Conservation (phyloP, 1,284 basidiomycete genomes). For the Cryptococcus wingfieldii region DNA sequence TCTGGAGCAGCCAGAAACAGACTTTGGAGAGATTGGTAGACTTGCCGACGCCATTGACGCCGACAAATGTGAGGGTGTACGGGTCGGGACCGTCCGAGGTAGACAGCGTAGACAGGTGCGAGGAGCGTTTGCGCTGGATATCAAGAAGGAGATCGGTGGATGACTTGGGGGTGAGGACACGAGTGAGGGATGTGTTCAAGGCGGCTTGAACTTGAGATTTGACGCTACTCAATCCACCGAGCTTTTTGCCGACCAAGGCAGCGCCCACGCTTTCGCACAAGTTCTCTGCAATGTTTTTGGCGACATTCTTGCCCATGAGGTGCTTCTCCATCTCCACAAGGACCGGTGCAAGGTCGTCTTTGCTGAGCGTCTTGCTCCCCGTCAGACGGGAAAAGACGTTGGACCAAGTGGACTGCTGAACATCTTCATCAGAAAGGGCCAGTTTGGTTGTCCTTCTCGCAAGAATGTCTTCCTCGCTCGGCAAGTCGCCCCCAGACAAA, state of each 20-base stretch:
- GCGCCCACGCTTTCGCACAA: constrained; percentile 90
- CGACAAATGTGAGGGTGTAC: constrained; percentile 93
- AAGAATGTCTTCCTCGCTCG: constrained; percentile 45
- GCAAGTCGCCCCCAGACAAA: constrained; percentile 50
- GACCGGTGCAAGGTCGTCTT: constrained; percentile 80
- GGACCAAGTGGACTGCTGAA: constrained; percentile 29
- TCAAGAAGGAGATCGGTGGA: constrained; percentile 88
- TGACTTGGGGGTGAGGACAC: constrained; percentile 92
- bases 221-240: constrained; percentile 78
- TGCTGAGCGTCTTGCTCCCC: constrained; percentile 71
- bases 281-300: constrained; percentile 88
- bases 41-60: constrained; percentile 99
- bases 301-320: constrained; percentile 98
- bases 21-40: constrained; percentile 98
- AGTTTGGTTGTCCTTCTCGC: constrained; percentile 24
- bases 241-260: constrained; percentile 82
- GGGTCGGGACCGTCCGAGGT: constrained; percentile 67
- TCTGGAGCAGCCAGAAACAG: constrained; percentile 98
- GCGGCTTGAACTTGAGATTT: constrained; percentile 79
- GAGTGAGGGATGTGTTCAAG: constrained; percentile 80
- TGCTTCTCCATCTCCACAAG: constrained; percentile 94
- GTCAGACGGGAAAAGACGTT: constrained; percentile 79
- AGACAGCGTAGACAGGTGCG: constrained; percentile 46
- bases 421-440: constrained; percentile 47
- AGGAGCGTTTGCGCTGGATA: constrained; percentile 53